Conservation (phyloP, 2,329 filamentous ascomycete genomes). For the Alternaria angustiovoidea region DNA sequence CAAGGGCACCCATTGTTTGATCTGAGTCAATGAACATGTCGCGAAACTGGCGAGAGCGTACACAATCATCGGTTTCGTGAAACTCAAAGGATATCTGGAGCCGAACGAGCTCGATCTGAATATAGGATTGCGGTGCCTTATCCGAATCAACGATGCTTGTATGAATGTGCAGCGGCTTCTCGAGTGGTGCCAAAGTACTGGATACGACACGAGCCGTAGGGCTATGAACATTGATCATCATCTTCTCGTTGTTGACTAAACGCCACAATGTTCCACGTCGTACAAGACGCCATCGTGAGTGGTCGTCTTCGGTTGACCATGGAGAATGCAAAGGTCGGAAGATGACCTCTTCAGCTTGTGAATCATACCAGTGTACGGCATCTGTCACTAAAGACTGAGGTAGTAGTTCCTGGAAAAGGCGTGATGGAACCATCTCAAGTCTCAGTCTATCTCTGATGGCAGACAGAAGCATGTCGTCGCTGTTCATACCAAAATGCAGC, state of each 20-base stretch:
- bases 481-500: conserved; percentile 50
- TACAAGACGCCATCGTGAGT: not conserved
- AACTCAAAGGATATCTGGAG: conserved; percentile 25
- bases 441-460: conserved; percentile 15
- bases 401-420: conserved; percentile 37
- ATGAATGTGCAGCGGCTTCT: conserved; percentile 28
- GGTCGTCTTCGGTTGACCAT: conserved; percentile 7
- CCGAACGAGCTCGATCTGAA: conserved; percentile 27
- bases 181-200: conserved; percentile 25
- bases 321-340: conserved; percentile 19
- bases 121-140: not conserved
- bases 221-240: conserved; percentile 18
- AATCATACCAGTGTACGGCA: conserved; percentile 29
- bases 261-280: conserved; percentile 21
- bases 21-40: conserved; percentile 36
- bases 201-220: conserved; percentile 17
- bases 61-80: not conserved
- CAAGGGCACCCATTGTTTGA: conserved; percentile 34
- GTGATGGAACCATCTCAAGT: conserved; percentile 47
- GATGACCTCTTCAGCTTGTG: conserved; percentile 15
- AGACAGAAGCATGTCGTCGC: conserved; percentile 32
- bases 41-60: conserved; percentile 37
- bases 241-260: conserved; percentile 9
- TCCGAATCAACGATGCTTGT: not conserved
- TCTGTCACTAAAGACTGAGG: conserved; percentile 40